These are phyloP conservation scores for Brassica balearica DNA, from an alignment of 441 rosid species.

Conservation along the genomic window DNA sequence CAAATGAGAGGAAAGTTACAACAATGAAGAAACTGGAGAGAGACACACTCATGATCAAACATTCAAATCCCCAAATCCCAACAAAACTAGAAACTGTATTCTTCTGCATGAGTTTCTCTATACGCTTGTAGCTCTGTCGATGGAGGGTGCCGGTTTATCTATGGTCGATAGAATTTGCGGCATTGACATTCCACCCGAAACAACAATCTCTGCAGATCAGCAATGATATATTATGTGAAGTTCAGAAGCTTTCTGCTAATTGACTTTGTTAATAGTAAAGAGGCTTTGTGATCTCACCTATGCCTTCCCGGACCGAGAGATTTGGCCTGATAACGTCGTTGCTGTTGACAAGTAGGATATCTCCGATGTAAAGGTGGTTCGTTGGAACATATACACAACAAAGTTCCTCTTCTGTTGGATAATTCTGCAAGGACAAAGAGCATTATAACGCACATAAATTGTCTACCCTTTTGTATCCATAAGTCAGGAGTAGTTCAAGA, in stretches of 20 bases:
- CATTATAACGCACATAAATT: not conserved
- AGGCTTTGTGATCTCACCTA: constrained; percentile 53
- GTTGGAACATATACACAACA: constrained; percentile 94
- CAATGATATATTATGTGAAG: constrained; percentile 9
- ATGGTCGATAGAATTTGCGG: constrained; percentile 84
- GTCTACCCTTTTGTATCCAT: not conserved
- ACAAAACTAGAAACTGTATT: constrained; percentile 17
- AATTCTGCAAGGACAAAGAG: constrained; percentile 54
- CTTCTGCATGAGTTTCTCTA: constrained; percentile 26
- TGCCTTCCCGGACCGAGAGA: constrained; percentile 88
- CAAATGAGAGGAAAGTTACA: constrained; percentile 34
- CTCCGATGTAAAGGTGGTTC: constrained; percentile 91
- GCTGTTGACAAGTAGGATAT: constrained; percentile 82
- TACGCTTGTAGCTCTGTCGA: constrained; percentile 55
- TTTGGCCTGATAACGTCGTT: constrained; percentile 88
- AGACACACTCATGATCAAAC: constrained; percentile 34
- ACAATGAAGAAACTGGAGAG: constrained; percentile 26
- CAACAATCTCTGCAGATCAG: constrained; percentile 82
- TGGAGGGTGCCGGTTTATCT: constrained; percentile 53
- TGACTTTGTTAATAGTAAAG: not conserved
- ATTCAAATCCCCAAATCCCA: constrained; percentile 8
- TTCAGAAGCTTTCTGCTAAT: not conserved
- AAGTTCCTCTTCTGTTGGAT: constrained; percentile 84
- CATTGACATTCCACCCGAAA: constrained; percentile 99
- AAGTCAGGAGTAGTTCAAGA: not conserved